These are phyloP conservation scores for Musa itinerans DNA, from an alignment of 176 grass and related monocot species.

Conservation along the genomic window DNA sequence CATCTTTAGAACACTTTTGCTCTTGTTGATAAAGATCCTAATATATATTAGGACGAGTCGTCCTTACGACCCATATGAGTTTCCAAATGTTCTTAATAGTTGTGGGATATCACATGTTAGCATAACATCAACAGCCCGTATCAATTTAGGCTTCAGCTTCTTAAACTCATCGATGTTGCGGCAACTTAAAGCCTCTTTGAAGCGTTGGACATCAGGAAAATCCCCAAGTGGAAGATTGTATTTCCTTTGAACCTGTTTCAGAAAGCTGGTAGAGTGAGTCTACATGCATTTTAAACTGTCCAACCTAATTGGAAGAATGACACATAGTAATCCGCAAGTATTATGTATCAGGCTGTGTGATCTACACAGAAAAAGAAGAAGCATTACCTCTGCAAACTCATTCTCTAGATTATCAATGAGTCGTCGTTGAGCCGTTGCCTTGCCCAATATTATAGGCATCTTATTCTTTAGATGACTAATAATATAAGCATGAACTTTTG, in stretches of 20 bases:
- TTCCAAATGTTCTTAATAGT: conserved; percentile 74
- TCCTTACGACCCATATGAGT: conserved; percentile 54
- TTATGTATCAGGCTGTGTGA: background rate
- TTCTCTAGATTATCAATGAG: conserved; percentile 76
- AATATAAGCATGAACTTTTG: conserved; percentile 91
- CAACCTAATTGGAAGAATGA: background rate
- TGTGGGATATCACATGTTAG: conserved; percentile 87
- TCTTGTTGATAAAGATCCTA: too few species aligned
- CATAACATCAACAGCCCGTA: conserved; percentile 82
- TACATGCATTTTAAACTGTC: background rate
- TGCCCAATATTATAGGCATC: conserved; percentile 89
- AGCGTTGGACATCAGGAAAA: conserved; percentile 83
- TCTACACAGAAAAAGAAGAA: background rate
- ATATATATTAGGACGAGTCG: too few species aligned
- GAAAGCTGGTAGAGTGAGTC: background rate
- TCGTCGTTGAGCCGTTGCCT: conserved; percentile 76
- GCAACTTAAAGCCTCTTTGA: conserved; percentile 62
- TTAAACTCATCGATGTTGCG: conserved; percentile 91
- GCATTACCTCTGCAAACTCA: conserved; percentile 76
- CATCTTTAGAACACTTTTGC: too few species aligned
- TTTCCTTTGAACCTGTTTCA: conserved; percentile 73
- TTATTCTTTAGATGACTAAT: conserved; percentile 87
- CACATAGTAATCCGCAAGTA: background rate
- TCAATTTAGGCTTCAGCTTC: conserved; percentile 94
- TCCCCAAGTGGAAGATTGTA: conserved; percentile 66